phyloP scores from a whole-genome alignment of 805 yeast genomes.

The Schizosaccharomyces octosporus region DNA sequence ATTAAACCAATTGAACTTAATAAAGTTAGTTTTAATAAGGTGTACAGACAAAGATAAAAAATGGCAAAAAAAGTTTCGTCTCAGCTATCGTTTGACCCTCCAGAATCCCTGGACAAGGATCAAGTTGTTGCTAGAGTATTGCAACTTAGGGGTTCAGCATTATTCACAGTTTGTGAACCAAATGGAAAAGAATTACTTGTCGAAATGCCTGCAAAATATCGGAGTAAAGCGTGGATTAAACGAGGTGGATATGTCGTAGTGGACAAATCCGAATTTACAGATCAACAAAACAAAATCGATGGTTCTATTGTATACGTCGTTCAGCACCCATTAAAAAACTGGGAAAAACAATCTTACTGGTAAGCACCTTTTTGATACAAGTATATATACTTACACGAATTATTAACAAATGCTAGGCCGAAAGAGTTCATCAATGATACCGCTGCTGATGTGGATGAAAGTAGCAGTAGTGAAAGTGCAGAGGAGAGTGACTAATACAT shows the following conservation, averaged over 20 bases:
- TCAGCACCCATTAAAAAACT: neutral
- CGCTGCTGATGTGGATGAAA: neutral
- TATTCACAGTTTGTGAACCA: neutral
- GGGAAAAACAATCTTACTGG: neutral
- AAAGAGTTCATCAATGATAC: neutral
- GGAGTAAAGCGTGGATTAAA: slow-evolving; percentile 15
- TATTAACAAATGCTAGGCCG: neutral
- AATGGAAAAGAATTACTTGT: slow-evolving; percentile 9
- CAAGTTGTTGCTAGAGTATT: neutral
- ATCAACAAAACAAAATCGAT: slow-evolving; percentile 9
- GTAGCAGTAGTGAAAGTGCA: neutral
- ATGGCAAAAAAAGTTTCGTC: neutral
- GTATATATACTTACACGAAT: no score
- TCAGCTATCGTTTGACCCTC: neutral
- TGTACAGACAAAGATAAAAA: neutral
- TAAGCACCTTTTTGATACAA: neutral
- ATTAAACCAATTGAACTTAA: no score
- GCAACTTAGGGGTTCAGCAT: neutral
- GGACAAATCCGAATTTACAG: slow-evolving; percentile 4
- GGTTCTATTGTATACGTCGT: slow-evolving; percentile 16
- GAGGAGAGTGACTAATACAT: neutral
- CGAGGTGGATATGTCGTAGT: slow-evolving; percentile 16
- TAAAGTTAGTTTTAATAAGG: neutral
- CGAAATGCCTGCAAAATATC: slow-evolving; percentile 14
- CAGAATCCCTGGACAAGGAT: neutral